Conservation (phyloP, 2,329 filamentous ascomycete species). For the Teratosphaeria epicoccoides region DNA sequence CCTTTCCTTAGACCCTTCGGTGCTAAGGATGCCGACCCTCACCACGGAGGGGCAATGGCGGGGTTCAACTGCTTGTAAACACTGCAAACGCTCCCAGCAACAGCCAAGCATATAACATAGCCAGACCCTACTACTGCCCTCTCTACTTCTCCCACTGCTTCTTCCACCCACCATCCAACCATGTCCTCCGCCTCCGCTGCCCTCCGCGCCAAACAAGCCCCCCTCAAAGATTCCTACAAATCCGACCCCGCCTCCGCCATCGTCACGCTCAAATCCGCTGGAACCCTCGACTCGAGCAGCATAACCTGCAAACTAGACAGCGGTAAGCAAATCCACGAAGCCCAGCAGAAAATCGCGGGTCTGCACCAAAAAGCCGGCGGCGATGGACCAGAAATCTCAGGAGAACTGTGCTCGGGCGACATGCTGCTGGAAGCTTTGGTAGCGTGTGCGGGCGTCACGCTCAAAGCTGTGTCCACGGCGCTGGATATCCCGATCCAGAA, state of each 20-base stretch:
- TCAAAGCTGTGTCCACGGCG: constrained; percentile 41
- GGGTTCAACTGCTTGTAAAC: neutral
- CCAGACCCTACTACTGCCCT: too few relatives aligned
- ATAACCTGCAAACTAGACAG: constrained; percentile 40
- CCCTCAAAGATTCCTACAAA: constrained; percentile 38
- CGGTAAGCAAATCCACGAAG: constrained; percentile 30
- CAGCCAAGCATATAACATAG: neutral
- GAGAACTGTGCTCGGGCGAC: constrained; percentile 40
- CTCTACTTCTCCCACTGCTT: too few relatives aligned
- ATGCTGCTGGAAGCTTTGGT: constrained; percentile 42
- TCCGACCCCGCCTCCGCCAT: constrained; percentile 34
- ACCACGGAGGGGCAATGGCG: too few relatives aligned
- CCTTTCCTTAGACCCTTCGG: neutral
- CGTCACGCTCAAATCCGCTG: constrained; percentile 36
- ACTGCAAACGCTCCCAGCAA: neutral
- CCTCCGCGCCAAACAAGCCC: constrained; percentile 39
- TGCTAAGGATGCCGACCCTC: neutral
- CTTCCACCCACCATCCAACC: constrained; percentile 8
- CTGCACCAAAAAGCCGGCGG: constrained; percentile 40
- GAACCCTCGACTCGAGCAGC: constrained; percentile 34
- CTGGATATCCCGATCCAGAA: constrained; percentile 34
- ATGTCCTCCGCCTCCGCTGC: constrained; percentile 12
- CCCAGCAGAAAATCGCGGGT: constrained; percentile 35
- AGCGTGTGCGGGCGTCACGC: constrained; percentile 41
- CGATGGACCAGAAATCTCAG: constrained; percentile 31